phyloP scores from a whole-genome alignment of 2,329 filamentous ascomycete species.

The Macrophomina phaseolina region DNA sequence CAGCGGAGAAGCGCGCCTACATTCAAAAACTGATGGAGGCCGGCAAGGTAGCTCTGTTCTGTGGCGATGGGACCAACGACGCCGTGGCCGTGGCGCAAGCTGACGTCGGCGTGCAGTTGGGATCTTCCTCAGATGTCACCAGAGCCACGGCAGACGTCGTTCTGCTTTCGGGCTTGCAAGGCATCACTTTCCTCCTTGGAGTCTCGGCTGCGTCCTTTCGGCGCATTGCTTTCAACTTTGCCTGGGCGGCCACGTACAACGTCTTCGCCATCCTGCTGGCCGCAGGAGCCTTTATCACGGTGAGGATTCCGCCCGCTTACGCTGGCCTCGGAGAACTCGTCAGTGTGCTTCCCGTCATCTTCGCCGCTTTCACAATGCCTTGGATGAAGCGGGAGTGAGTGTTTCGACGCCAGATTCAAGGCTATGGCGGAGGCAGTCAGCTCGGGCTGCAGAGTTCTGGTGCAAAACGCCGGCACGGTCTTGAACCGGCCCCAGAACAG shows the following conservation, averaged over 20 bases:
- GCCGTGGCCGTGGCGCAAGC: constrained; percentile 74
- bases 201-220: constrained; percentile 51
- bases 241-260: constrained; percentile 74
- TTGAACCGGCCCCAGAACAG: no score
- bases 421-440: neutral
- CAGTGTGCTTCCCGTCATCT: constrained; percentile 73
- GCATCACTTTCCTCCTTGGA: constrained; percentile 64
- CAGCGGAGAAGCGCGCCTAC: neutral
- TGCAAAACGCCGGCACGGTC: no score
- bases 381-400: neutral
- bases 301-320: constrained; percentile 64
- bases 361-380: constrained; percentile 58
- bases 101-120: constrained; percentile 72
- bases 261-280: constrained; percentile 69
- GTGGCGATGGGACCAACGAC: constrained; percentile 81
- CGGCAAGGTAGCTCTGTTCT: constrained; percentile 64
- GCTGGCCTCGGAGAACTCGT: constrained; percentile 75
- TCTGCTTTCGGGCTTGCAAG: constrained; percentile 63
- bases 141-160: constrained; percentile 71
- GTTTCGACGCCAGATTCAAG: no score
- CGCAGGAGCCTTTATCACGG: constrained; percentile 65
- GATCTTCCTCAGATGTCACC: constrained; percentile 66
- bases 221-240: constrained; percentile 68
- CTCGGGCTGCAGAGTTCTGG: no score
- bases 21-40: neutral